Conservation (phyloP, 2,329 filamentous ascomycete genomes). For the Curvularia spicifera region DNA sequence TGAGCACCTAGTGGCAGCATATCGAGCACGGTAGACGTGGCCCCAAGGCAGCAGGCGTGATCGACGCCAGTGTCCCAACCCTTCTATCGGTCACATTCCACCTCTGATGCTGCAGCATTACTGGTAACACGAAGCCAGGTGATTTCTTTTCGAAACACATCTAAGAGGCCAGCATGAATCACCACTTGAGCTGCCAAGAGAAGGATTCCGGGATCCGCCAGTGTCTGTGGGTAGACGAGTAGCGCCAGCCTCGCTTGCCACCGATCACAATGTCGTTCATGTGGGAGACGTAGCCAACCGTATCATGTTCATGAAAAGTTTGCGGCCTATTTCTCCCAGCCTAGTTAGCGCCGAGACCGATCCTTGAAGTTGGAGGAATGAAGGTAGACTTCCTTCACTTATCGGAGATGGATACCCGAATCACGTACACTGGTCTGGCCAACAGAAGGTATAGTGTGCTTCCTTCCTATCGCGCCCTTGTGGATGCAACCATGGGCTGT, state of each 20-base stretch:
- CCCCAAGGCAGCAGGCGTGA: not conserved
- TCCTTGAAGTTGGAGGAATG: not conserved
- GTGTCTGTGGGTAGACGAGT: not conserved
- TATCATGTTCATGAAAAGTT: slow-evolving; percentile 1
- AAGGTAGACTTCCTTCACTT: not conserved
- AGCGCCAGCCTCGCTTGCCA: slow-evolving; percentile 1
- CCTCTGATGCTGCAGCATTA: not conserved
- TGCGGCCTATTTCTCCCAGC: not conserved
- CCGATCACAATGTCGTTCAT: slow-evolving; percentile 12
- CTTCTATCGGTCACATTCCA: not conserved
- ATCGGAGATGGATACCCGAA: slow-evolving; percentile 1
- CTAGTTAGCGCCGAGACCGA: not conserved
- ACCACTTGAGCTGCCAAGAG: not conserved
- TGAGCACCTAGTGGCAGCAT: not conserved
- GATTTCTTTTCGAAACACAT: slow-evolving; percentile 2
- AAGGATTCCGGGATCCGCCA: slow-evolving; percentile 6
- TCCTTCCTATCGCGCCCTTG: not conserved
- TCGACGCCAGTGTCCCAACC: not conserved
- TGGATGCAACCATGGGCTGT: slow-evolving; percentile 9
- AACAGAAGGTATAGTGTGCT: not conserved
- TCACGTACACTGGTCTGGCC: not conserved
- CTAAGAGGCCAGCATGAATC: not conserved
- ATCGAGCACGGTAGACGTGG: not conserved
- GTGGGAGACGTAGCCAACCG: slow-evolving; percentile 8
- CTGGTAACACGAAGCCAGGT: not conserved